Percentiles rank a stretch among this genome's conserved stretches.
Conservation (phyloP, 805 yeast genomes). For the Kockiozyma suomiensis region DNA sequence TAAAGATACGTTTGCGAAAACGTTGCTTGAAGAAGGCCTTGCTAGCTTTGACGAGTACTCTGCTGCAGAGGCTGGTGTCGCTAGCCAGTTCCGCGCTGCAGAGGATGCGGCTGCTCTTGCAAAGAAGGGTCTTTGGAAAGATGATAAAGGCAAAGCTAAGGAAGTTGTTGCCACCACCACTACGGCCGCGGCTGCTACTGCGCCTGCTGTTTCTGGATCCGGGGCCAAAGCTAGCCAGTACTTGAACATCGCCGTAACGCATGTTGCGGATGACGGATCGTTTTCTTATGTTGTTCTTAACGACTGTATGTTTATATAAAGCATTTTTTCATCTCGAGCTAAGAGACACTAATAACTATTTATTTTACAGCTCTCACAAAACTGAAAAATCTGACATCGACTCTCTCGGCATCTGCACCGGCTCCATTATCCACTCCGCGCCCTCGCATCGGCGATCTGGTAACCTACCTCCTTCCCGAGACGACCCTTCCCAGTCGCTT, state of each 20-base stretch:
- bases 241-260: constrained; percentile 43
- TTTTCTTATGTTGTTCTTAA: constrained; percentile 27
- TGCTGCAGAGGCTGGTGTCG: constrained; percentile 57
- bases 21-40: constrained; percentile 62
- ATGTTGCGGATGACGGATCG: constrained; percentile 39
- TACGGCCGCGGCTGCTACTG: constrained; percentile 26
- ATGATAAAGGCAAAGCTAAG: constrained; percentile 52
- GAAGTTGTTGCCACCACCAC: constrained; percentile 34
- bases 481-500: constrained; percentile 23
- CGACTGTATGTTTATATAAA: constrained; percentile 15
- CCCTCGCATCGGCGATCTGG: constrained; percentile 28
- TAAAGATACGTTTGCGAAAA: constrained; percentile 48
- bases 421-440: constrained; percentile 5
- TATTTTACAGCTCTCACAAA: constrained; percentile 4
- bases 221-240: constrained; percentile 35
- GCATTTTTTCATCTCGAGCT: too few species aligned
- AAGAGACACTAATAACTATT: neutral
- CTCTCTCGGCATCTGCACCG: constrained; percentile 13
- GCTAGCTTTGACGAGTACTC: constrained; percentile 68
- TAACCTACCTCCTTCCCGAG: constrained; percentile 18
- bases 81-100: constrained; percentile 58
- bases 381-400: constrained; percentile 12
- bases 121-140: constrained; percentile 68
- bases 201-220: constrained; percentile 30
- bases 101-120: constrained; percentile 60